phyloP scores from a whole-genome alignment of 164 flowering plant species.

The Aristolochia contorta region DNA sequence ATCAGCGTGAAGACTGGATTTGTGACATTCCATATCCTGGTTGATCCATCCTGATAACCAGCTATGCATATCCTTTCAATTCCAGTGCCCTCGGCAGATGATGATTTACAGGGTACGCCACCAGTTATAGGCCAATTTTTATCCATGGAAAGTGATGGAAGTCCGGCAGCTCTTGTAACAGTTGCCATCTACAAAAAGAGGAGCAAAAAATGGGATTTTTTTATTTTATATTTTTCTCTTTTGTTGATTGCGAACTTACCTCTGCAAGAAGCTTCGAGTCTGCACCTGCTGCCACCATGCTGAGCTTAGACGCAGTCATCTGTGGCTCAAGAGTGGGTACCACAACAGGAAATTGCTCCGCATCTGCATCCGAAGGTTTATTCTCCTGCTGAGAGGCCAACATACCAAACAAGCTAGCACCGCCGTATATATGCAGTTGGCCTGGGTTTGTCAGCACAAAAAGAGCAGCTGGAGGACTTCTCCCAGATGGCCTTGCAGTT shows the following conservation, averaged over 20 bases:
- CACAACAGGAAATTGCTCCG: constrained; percentile 40
- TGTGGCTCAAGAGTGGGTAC: constrained; percentile 53
- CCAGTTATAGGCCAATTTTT: constrained; percentile 74
- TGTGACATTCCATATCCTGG: constrained; percentile 78
- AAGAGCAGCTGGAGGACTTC: constrained; percentile 30
- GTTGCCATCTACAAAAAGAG: constrained; percentile 27
- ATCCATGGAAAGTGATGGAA: constrained; percentile 16
- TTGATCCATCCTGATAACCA: constrained; percentile 83
- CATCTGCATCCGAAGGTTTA: constrained; percentile 25
- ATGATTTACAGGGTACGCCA: constrained; percentile 44
- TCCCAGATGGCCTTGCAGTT: constrained; percentile 29
- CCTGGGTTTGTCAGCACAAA: constrained; percentile 84
- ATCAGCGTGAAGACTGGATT: constrained; percentile 48
- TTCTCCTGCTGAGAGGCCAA: constrained; percentile 30
- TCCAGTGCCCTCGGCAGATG: constrained; percentile 21
- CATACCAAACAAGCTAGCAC: constrained; percentile 28
- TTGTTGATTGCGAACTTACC: constrained; percentile 23
- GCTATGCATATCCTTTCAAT: constrained; percentile 44
- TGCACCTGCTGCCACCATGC: constrained; percentile 21
- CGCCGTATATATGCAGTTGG: constrained; percentile 49
- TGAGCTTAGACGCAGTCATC: constrained; percentile 53
- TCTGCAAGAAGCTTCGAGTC: constrained; percentile 33
- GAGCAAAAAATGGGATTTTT: background rate
- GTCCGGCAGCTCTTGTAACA: constrained; percentile 19
- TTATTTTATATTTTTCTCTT: background rate